phyloP scores from a whole-genome alignment of 345 rosid species.

The Geranium rotundifolium region DNA sequence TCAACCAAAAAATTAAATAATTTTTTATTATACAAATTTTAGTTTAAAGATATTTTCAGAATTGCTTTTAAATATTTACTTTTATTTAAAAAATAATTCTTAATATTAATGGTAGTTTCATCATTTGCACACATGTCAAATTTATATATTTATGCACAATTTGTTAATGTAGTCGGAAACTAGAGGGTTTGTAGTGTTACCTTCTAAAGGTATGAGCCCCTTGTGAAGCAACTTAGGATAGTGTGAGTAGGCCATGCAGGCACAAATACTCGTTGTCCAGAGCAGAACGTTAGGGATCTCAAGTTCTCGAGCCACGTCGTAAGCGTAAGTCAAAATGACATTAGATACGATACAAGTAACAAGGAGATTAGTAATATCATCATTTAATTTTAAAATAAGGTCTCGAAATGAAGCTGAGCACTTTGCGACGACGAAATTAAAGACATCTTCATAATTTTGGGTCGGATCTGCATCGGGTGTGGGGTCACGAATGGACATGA shows the following conservation, averaged over 20 bases:
- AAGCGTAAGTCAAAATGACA: conserved; percentile 4
- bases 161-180: too few relatives aligned
- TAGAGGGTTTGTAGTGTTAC: background rate
- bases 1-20: too few relatives aligned
- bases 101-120: too few relatives aligned
- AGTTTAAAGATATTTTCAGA: too few relatives aligned
- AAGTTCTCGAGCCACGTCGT: background rate
- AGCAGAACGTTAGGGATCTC: conserved; percentile 1
- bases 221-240: background rate
- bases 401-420: background rate
- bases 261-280: conserved; percentile 6
- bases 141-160: too few relatives aligned
- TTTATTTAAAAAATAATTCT: too few relatives aligned
- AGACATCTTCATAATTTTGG: too few relatives aligned
- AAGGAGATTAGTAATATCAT: background rate
- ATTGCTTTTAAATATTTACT: too few relatives aligned
- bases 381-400: background rate
- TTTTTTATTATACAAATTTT: too few relatives aligned
- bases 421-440: background rate
- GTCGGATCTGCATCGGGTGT: too few relatives aligned
- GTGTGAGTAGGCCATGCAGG: conserved; percentile 1
- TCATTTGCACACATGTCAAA: too few relatives aligned
- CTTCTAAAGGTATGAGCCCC: conserved; percentile 5
- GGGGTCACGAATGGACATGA: conserved; percentile 2
- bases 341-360: conserved; percentile 8